phyloP scores from a whole-genome alignment of 2,329 filamentous ascomycete genomes.

The Sarocladiaceae sp. region DNA sequence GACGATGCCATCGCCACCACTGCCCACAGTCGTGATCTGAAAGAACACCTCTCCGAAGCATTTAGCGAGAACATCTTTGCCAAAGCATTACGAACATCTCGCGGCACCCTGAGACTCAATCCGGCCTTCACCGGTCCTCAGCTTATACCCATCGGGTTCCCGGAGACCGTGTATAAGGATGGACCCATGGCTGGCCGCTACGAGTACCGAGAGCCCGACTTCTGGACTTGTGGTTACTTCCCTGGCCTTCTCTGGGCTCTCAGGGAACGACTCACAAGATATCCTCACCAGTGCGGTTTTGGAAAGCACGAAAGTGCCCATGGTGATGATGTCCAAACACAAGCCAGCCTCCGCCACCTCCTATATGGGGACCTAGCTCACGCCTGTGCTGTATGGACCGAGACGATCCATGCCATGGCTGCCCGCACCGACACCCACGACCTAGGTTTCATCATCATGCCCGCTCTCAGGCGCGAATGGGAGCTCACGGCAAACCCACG shows the following conservation, averaged over 20 bases:
- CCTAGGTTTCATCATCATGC: conserved; percentile 50
- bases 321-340: no score
- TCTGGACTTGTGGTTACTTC: conserved; percentile 36
- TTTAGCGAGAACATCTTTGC: no score
- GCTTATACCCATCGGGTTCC: no score
- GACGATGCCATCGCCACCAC: no score
- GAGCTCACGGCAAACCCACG: conserved; percentile 35
- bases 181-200: conserved; percentile 15
- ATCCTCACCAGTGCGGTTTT: conserved; percentile 17
- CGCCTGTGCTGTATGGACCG: conserved; percentile 28
- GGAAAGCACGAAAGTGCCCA: conserved; percentile 20
- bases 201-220: conserved; percentile 13
- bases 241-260: conserved; percentile 30
- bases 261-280: conserved; percentile 27
- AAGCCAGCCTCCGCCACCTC: background rate
- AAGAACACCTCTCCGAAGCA: no score
- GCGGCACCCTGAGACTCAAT: no score
- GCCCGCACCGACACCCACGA: conserved; percentile 47
- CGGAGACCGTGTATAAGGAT: conserved; percentile 16
- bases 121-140: no score
- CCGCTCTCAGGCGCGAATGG: conserved; percentile 43
- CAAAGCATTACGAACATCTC: no score
- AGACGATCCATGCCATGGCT: conserved; percentile 29
- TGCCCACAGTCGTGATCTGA: no score
- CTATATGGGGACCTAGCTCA: conserved; percentile 24